Conservation (phyloP, 108 stramenopile species). For the Seminavis robusta region DNA sequence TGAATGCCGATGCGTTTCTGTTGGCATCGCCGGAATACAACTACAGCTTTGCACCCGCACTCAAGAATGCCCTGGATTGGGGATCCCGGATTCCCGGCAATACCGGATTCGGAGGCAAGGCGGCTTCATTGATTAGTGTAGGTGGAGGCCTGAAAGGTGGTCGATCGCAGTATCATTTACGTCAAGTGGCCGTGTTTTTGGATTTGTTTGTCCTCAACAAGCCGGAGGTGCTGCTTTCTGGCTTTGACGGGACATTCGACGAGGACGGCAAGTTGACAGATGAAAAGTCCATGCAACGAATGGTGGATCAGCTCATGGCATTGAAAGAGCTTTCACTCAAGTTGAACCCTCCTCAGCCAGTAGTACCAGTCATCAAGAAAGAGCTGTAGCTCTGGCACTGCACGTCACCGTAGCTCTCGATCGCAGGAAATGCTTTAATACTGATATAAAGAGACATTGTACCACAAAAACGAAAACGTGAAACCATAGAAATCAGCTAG, state of each 20-base stretch:
- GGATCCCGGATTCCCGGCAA: conserved; percentile 6
- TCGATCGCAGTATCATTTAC: conserved; percentile 10
- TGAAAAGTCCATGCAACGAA: not conserved
- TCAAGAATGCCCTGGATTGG: conserved; percentile 17
- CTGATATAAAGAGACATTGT: too few relatives aligned
- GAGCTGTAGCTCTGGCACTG: too few relatives aligned
- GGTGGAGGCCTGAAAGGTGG: conserved; percentile 7
- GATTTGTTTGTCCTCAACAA: conserved; percentile 15
- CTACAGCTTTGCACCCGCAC: conserved; percentile 5
- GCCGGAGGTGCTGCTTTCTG: conserved; percentile 3
- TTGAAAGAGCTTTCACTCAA: conserved; percentile 7
- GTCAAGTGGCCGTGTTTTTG: conserved; percentile 12
- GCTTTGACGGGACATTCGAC: conserved; percentile 12
- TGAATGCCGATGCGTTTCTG: conserved; percentile 6
- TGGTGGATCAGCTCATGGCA: conserved; percentile 7
- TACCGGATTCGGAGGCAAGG: conserved; percentile 7
- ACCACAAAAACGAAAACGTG: too few relatives aligned
- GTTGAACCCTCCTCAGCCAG: too few relatives aligned
- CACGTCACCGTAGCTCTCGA: too few relatives aligned
- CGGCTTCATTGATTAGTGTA: not conserved
- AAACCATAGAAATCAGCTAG: too few relatives aligned
- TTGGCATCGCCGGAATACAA: conserved; percentile 13
- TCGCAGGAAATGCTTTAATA: too few relatives aligned
- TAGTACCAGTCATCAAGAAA: too few relatives aligned
- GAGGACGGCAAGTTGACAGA: not conserved